Base-by-base conservation (phyloP, 306 rosid genomes). In the Medicago truncatula region DNA sequence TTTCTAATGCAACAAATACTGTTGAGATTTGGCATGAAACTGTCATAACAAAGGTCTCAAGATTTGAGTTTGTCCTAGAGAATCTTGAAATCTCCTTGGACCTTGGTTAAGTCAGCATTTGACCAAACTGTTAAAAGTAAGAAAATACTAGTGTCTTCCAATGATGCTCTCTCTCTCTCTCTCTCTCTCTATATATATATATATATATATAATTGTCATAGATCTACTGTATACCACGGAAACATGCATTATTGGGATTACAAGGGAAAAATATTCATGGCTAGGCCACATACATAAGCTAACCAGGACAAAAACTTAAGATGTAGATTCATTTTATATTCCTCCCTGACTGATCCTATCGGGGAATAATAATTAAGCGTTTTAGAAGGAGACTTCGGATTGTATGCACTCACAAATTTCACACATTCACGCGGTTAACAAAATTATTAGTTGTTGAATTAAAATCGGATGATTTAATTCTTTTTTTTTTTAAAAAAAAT, bases 201-300 rank as follows among this genome's bases (percentile, higher is more conserved):
- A 1, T 38, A 8, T 39, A 28, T 2, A 9, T 9, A 43, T 11
- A 43, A 44, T 44, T 52, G 28, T 13, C 71, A 47, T 60, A 31
- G 31, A 34, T 23, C 14, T 15, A 34, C 31, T 75, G 63, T 16
- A 15, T 41, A 44, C 16, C 78, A 65, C n/a, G 21, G 76, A 62
- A 81, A 43, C 46, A 80, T 81, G 74, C 81, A 81, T 71, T 76
- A 76, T 76, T 81, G 64, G 38, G 64, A 15, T 53, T 56, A 70
- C 73, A 69, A 5, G 13, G 21, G 44, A 67, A 12, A 31, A 9
- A 6, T 23, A 80, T 53, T 57, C 6, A 67, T 67, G 67, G 80
- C 58, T 52, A 52, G 58, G 75, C 54, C 31, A 4, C 31, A 20
- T 56, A 56, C 15, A 65, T 28, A 16, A 62, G 41, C 50, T 57